phyloP scores from a whole-genome alignment of 352 stramenopile species.

The Globisporangium rhizosaccharum region DNA sequence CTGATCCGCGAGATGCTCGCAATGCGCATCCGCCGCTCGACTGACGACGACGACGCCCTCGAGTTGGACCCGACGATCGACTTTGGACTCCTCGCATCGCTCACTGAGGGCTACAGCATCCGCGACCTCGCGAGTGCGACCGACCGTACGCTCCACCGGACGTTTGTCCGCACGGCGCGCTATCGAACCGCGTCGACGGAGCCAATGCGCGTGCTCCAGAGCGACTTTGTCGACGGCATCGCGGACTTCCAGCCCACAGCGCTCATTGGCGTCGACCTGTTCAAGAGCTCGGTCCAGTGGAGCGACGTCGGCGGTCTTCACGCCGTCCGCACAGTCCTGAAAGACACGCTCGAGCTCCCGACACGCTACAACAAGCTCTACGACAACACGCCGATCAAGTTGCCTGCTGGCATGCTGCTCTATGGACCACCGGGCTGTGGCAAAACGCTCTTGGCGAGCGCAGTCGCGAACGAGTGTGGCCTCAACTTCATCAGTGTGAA shows the following conservation, averaged over 20 bases:
- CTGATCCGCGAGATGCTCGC: constrained; percentile 58
- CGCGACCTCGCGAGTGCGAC: constrained; percentile 69
- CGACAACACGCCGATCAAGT: constrained; percentile 74
- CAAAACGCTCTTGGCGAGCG: constrained; percentile 85
- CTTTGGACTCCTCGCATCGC: constrained; percentile 46
- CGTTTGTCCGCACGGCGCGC: constrained; percentile 36
- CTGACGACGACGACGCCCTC: constrained; percentile 9
- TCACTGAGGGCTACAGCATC: constrained; percentile 80
- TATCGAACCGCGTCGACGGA: neutral
- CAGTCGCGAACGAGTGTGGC: constrained; percentile 81
- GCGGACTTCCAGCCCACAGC: constrained; percentile 78
- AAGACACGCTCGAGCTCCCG: constrained; percentile 86
- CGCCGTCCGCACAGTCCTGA: constrained; percentile 76
- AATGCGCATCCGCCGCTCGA: constrained; percentile 29
- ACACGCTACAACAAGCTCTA: constrained; percentile 79
- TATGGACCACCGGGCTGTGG: constrained; percentile 90
- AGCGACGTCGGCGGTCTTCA: constrained; percentile 81
- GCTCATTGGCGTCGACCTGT: constrained; percentile 74
- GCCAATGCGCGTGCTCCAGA: constrained; percentile 29
- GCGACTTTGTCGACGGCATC: constrained; percentile 71
- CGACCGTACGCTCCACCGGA: constrained; percentile 62
- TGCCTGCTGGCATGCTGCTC: constrained; percentile 82
- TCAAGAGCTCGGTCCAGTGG: constrained; percentile 86
- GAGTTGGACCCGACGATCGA: constrained; percentile 53
- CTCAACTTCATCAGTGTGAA: constrained; percentile 91